Conservation (phyloP, 495 filamentous ascomycete species). For the Viridothelium virens region DNA sequence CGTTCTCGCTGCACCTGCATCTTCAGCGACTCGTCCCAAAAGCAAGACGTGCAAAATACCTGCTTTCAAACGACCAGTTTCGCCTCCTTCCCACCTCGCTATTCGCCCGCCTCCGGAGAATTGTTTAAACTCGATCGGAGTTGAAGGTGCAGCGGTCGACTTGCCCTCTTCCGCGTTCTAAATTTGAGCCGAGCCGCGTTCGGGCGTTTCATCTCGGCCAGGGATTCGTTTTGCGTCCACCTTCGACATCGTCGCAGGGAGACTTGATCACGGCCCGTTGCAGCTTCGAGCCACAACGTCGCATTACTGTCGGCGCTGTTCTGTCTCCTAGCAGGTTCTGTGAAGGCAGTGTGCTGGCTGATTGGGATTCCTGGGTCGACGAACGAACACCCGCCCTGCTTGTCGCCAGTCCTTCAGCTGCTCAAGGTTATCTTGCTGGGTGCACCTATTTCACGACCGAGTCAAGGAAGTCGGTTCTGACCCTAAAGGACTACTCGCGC, state of each 20-base stretch:
- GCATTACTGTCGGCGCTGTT: not conserved
- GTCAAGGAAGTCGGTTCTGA: not conserved
- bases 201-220: slow-evolving; percentile 8
- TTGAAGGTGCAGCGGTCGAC: not conserved
- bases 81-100: not conserved
- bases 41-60: not conserved
- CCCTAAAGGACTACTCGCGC: not conserved
- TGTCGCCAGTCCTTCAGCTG: not conserved
- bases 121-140: not conserved
- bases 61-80: not conserved
- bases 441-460: not conserved
- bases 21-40: not conserved
- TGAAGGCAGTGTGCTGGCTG: not conserved
- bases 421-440: not conserved
- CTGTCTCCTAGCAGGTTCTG: not conserved
- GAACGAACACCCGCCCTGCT: not conserved
- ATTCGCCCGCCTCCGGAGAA: slow-evolving; percentile 3
- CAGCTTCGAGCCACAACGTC: not conserved
- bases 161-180: not conserved
- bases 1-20: not conserved
- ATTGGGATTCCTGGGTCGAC: slow-evolving; percentile 1
- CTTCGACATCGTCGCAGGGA: not conserved
- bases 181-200: slow-evolving; percentile 6
- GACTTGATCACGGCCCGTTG: not conserved
- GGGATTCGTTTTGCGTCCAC: not conserved